Evolutionary conservation across 257 asterid genomes (phyloP).

Genomic region (Buddleja alternifolia): DNA sequence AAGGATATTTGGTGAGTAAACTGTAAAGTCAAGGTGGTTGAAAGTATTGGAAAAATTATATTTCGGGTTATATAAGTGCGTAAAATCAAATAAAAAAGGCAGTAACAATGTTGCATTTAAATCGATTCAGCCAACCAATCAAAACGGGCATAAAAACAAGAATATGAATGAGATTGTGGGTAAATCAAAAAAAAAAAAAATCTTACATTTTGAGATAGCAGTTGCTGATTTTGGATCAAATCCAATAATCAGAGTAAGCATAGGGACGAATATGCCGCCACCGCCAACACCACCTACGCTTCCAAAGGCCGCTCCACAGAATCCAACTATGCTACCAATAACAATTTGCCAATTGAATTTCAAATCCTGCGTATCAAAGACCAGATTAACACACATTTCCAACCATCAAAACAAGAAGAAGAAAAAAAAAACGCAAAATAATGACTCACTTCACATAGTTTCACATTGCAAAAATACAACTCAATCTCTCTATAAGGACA

Average conservation of each 20-base stretch:
- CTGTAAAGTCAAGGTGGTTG: background rate
- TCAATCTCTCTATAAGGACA: background rate
- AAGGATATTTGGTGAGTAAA: too few relatives aligned
- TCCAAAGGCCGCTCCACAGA: conserved; percentile 96
- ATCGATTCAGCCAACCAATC: conserved; percentile 4
- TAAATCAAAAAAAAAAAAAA: too few relatives aligned
- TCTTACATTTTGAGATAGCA: conserved; percentile 95
- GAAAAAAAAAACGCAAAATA: background rate
- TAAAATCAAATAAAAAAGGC: background rate
- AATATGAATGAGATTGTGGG: background rate
- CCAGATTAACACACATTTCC: background rate
- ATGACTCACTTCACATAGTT: conserved; percentile 5
- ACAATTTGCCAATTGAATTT: conserved; percentile 75
- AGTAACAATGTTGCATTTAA: background rate
- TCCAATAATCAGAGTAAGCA: conserved; percentile 86
- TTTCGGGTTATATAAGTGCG: background rate
- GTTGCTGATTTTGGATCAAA: conserved; percentile 95
- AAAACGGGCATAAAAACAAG: conserved; percentile 4
- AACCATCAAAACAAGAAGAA: conserved; percentile 10
- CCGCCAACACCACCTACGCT: conserved; percentile 99
- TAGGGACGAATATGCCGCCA: conserved; percentile 95
- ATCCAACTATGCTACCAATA: conserved; percentile 82
- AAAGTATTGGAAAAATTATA: background rate
- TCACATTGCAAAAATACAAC: background rate
- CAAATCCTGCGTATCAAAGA: conserved; percentile 58